phyloP scores from a whole-genome alignment of 2,329 filamentous ascomycete species.

The Pseudogymnoascus sp. region DNA sequence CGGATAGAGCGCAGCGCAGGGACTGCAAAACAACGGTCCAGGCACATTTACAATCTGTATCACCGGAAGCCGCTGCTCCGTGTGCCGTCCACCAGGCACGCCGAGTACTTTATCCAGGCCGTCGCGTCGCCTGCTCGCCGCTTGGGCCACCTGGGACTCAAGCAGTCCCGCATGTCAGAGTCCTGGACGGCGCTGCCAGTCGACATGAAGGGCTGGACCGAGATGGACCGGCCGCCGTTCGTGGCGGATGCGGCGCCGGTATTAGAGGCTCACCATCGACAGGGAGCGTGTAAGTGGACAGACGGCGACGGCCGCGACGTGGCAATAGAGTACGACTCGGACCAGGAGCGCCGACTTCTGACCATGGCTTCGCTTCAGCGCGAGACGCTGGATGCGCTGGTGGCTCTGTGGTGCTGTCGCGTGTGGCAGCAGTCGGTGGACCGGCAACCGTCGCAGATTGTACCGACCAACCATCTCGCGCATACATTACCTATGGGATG shows the following conservation, averaged over 20 bases:
- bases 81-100: background rate
- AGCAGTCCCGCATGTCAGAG: constrained; percentile 13
- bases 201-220: constrained; percentile 12
- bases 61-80: background rate
- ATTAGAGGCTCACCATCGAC: constrained; percentile 11
- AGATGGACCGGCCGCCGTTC: constrained; percentile 10
- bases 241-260: constrained; percentile 9
- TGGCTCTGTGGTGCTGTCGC: constrained; percentile 16
- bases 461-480: background rate
- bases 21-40: background rate
- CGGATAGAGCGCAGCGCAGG: background rate
- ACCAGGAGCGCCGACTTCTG: constrained; percentile 5
- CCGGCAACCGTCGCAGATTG: background rate
- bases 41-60: background rate
- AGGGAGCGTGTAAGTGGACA: background rate
- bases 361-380: constrained; percentile 12
- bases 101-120: background rate
- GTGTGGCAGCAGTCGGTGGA: constrained; percentile 15
- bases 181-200: constrained; percentile 16
- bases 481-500: background rate
- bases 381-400: constrained; percentile 13
- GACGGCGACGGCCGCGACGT: constrained; percentile 11
- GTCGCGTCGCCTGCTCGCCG: background rate
- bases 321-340: constrained; percentile 11
- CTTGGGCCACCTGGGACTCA: constrained; percentile 14